Percentiles rank a stretch among this genome's conserved stretches.
These are phyloP conservation scores for Corinectria fuckeliana DNA, from an alignment of 2,329 filamentous ascomycete species.

Conservation along the genomic window DNA sequence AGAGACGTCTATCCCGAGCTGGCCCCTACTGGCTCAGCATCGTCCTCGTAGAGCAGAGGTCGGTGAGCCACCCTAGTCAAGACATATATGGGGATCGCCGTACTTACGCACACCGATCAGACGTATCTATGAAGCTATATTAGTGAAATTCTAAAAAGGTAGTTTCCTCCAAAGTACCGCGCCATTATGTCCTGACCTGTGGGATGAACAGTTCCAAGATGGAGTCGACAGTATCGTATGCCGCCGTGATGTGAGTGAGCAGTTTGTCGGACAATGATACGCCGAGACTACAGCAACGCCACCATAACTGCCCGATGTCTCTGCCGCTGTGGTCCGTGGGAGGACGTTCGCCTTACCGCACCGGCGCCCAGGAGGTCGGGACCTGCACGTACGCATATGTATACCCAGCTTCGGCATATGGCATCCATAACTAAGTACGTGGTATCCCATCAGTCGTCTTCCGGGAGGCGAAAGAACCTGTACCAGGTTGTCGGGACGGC, in stretches of 20 bases:
- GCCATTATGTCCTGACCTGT: too few relatives aligned
- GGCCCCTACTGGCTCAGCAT: not conserved
- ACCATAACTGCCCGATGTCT: slow-evolving; percentile 11
- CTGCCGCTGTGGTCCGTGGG: not conserved
- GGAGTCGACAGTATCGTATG: too few relatives aligned
- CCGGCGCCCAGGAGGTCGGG: not conserved
- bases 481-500: slow-evolving; percentile 31
- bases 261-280: too few relatives aligned
- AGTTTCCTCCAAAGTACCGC: too few relatives aligned
- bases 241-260: too few relatives aligned
- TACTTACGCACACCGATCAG: too few relatives aligned
- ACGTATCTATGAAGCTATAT: too few relatives aligned
- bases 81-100: not conserved
- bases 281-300: too few relatives aligned
- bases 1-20: slow-evolving; percentile 37
- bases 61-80: not conserved
- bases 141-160: too few relatives aligned
- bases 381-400: not conserved
- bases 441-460: not conserved
- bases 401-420: not conserved
- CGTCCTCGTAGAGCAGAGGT: not conserved
- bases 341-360: not conserved
- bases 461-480: not conserved
- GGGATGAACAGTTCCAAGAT: too few relatives aligned
- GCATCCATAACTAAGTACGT: too few relatives aligned